Evolutionary conservation across 495 filamentous ascomycete species (phyloP).

Genomic region (Aspergillus cristatus): DNA sequence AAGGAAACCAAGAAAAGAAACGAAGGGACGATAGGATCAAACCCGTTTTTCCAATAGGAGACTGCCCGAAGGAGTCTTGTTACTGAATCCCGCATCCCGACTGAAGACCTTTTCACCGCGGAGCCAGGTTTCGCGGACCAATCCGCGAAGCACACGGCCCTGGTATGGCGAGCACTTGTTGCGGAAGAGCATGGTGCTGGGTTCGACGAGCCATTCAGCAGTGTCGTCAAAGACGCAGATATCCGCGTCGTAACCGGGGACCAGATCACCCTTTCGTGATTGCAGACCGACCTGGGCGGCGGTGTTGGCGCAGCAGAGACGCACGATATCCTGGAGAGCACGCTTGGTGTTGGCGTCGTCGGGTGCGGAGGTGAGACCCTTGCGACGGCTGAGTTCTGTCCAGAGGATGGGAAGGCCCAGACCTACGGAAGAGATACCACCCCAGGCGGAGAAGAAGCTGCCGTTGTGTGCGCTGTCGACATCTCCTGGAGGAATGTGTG

Average conservation of each 20-base stretch:
- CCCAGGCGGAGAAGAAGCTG: constrained; percentile 95
- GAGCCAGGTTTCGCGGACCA: constrained; percentile 86
- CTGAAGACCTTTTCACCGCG: constrained; percentile 69
- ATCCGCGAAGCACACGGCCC: constrained; percentile 66
- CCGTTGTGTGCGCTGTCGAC: constrained; percentile 38
- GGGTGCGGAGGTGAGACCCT: constrained; percentile 31
- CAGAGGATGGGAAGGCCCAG: constrained; percentile 85
- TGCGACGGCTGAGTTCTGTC: constrained; percentile 61
- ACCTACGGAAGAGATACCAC: constrained; percentile 89
- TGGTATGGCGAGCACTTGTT: constrained; percentile 95
- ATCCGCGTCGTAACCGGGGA: constrained; percentile 83
- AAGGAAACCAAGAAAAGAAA: constrained; percentile 12
- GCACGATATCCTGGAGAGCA: constrained; percentile 64
- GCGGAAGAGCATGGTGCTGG: constrained; percentile 74
- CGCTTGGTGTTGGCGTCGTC: constrained; percentile 31
- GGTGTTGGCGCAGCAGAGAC: constrained; percentile 79
- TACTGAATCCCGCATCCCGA: constrained; percentile 49
- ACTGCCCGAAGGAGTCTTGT: constrained; percentile 48
- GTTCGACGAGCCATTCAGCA: constrained; percentile 62
- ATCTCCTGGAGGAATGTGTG: constrained; percentile 40
- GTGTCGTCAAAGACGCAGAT: constrained; percentile 86
- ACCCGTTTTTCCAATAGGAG: constrained; percentile 53
- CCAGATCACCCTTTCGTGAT: constrained; percentile 71
- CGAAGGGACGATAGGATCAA: constrained; percentile 10
- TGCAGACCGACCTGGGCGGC: constrained; percentile 85